Percentiles rank a stretch among this genome's conserved stretches.
Conservation (phyloP, 805 yeast species). For the Clavispora vitiphila region DNA sequence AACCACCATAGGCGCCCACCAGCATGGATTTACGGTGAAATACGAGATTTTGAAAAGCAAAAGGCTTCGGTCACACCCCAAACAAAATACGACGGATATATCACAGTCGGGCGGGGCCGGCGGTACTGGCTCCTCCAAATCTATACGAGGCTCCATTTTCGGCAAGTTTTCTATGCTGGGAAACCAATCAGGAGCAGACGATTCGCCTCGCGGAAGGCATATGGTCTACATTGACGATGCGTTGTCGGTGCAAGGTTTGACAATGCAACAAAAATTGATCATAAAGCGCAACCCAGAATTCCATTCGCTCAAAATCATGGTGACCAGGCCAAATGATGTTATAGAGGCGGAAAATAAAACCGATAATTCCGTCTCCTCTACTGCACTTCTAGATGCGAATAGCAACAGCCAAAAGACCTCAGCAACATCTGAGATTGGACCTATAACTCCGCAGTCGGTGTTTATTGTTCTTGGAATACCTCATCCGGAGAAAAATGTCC, state of each 20-base stretch:
- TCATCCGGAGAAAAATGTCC: conserved; percentile 30
- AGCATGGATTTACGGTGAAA: conserved; percentile 34
- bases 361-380: conserved; percentile 31
- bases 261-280: conserved; percentile 29
- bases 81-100: conserved; percentile 1
- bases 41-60: conserved; percentile 37
- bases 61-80: conserved; percentile 27
- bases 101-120: background rate
- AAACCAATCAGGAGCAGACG: conserved; percentile 2
- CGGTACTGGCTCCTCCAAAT: conserved; percentile 4
- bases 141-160: conserved; percentile 34
- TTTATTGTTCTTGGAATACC: conserved; percentile 39
- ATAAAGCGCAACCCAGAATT: conserved; percentile 26
- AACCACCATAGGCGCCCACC: conserved; percentile 25
- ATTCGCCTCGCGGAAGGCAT: conserved; percentile 3
- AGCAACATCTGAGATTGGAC: conserved; percentile 1
- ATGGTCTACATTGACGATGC: conserved; percentile 21
- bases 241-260: conserved; percentile 26
- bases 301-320: conserved; percentile 27
- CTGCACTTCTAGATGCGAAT: conserved; percentile 23
- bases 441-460: conserved; percentile 25
- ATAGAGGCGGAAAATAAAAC: conserved; percentile 12
- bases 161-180: conserved; percentile 32
- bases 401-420: background rate
- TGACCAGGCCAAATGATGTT: conserved; percentile 30